phyloP scores from a whole-genome alignment of 495 filamentous ascomycete species.

The Annulohypoxylon bovei region DNA sequence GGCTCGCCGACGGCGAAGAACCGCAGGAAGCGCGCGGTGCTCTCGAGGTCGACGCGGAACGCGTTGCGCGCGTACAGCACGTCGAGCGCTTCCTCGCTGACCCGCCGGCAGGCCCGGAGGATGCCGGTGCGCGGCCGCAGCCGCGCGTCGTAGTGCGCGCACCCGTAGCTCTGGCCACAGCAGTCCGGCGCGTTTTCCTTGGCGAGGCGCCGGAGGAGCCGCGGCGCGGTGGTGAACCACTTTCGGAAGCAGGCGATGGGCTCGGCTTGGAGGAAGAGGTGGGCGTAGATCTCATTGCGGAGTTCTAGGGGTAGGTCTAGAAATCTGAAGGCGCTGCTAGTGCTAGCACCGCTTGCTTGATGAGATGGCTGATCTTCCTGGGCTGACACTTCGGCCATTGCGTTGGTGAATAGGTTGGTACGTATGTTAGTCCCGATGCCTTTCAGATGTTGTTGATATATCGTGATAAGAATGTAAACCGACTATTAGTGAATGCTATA shows the following conservation, averaged over 20 bases:
- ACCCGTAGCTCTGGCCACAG: slow-evolving; percentile 7
- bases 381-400: background rate
- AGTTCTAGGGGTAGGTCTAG: slow-evolving; percentile 24
- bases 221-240: slow-evolving; percentile 16
- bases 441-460: background rate
- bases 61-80: slow-evolving; percentile 39
- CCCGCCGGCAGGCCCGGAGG: slow-evolving; percentile 23
- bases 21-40: background rate
- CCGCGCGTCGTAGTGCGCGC: slow-evolving; percentile 16
- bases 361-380: background rate
- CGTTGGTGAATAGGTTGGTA: background rate
- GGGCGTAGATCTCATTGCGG: slow-evolving; percentile 20
- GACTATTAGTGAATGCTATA: background rate
- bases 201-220: slow-evolving; percentile 3
- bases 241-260: background rate
- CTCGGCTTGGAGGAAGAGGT: background rate
- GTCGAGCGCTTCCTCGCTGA: slow-evolving; percentile 33
- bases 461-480: background rate
- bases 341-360: background rate
- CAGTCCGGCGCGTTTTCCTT: slow-evolving; percentile 9
- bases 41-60: slow-evolving; percentile 32
- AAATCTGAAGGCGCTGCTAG: background rate
- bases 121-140: slow-evolving; percentile 9
- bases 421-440: too few species aligned
- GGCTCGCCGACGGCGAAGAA: slow-evolving; percentile 12